Conservation (phyloP, 768 basidiomycete genomes). For the Mycena rebaudengoi region DNA sequence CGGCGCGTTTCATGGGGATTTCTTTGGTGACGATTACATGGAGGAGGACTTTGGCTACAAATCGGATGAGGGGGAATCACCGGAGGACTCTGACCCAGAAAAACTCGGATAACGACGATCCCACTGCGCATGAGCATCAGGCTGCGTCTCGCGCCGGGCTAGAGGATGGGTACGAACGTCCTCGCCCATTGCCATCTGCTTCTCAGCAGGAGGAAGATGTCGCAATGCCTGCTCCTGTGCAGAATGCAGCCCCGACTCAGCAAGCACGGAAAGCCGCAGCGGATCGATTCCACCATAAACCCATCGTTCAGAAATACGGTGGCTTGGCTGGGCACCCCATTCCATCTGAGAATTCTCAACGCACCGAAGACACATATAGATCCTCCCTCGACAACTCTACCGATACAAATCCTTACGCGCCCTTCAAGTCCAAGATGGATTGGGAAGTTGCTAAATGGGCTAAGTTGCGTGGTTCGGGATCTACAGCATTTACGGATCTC, state of each 20-base stretch:
- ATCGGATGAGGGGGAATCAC: not conserved
- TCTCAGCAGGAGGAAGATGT: not conserved
- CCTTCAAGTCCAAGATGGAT: too few species aligned
- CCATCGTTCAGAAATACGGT: not conserved
- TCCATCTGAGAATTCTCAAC: too few species aligned
- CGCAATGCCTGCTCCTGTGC: not conserved
- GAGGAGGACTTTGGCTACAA: not conserved
- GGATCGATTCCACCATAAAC: slow-evolving; percentile 2
- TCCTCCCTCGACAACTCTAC: not conserved
- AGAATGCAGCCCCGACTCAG: not conserved
- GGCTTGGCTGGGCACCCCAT: not conserved
- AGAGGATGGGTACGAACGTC: not conserved
- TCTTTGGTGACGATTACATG: not conserved
- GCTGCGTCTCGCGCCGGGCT: not conserved
- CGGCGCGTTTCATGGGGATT: not conserved
- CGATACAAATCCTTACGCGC: slow-evolving; percentile 29
- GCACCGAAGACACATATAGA: not conserved
- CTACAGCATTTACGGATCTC: slow-evolving; percentile 47
- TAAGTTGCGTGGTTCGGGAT: slow-evolving; percentile 43
- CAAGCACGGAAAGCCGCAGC: not conserved
- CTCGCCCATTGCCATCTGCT: not conserved
- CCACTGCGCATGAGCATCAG: not conserved
- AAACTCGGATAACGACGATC: not conserved
- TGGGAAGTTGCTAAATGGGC: slow-evolving; percentile 51
- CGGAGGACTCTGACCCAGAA: too few species aligned